A percentile compares a stretch with the other conserved stretches of the same genome.
Conservation (phyloP, 768 basidiomycete species). For the Boletus rubropictus region DNA sequence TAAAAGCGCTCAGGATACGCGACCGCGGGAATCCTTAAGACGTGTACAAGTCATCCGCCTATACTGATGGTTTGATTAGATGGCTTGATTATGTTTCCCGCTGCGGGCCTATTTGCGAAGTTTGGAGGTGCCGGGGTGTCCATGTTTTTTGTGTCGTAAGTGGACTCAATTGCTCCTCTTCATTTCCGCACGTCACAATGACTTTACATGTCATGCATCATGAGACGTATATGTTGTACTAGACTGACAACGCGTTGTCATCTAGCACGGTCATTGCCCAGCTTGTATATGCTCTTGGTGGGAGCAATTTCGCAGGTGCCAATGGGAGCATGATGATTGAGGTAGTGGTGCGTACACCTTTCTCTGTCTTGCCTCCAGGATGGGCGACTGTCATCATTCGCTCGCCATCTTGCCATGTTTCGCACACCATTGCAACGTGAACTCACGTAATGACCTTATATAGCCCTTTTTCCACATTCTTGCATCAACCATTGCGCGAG, state of each 20-base stretch:
- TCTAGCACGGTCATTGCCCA: slow-evolving; percentile 71
- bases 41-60: not conserved
- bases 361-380: not conserved
- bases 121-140: slow-evolving; percentile 89
- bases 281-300: slow-evolving; percentile 78
- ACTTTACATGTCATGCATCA: not conserved
- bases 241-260: not conserved
- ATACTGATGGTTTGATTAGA: slow-evolving; percentile 39
- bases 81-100: slow-evolving; percentile 95
- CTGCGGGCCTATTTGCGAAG: slow-evolving; percentile 67
- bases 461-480: slow-evolving; percentile 96
- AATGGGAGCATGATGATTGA: slow-evolving; percentile 99
- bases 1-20: too few species aligned
- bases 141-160: slow-evolving; percentile 87
- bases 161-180: slow-evolving; percentile 8
- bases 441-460: not conserved
- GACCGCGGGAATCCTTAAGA: not conserved
- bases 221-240: too few species aligned
- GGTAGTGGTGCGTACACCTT: slow-evolving; percentile 64
- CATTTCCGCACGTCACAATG: slow-evolving; percentile 1
- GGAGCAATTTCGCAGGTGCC: slow-evolving; percentile 82
- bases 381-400: not conserved
- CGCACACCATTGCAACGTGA: not conserved
- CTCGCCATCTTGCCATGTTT: not conserved
- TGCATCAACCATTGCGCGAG: slow-evolving; percentile 63